A percentile compares a stretch with the other conserved stretches of the same genome.
phyloP scores from a whole-genome alignment of 371 early-diverging fungal species.

The Parasitella parasitica region DNA sequence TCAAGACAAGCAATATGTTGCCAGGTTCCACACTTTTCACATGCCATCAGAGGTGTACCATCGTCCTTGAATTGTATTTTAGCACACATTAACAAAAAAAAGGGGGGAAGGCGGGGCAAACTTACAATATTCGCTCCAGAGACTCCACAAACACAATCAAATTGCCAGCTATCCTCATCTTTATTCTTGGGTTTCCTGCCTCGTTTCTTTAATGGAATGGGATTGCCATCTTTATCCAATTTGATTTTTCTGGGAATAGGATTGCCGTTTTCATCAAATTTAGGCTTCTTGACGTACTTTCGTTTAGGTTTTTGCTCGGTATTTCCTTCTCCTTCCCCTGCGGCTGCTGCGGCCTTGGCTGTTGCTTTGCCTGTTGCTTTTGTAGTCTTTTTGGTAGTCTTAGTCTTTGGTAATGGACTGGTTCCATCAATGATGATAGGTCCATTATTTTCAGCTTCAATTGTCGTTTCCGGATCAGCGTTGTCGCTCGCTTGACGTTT shows the following conservation, averaged over 20 bases:
- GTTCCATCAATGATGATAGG: neutral
- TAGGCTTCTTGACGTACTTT: constrained; percentile 2
- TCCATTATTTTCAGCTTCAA: neutral
- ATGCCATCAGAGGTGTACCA: constrained; percentile 75
- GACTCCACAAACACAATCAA: constrained; percentile 61
- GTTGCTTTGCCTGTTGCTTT: neutral
- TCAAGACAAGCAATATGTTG: constrained; percentile 68
- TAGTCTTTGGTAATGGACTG: neutral
- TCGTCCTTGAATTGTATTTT: constrained; percentile 50
- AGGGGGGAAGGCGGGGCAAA: too few relatives aligned
- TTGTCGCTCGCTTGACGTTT: constrained; percentile 35
- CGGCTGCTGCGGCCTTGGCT: neutral
- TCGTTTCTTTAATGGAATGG: constrained; percentile 25
- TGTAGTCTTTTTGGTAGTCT: neutral
- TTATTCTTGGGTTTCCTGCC: constrained; percentile 34
- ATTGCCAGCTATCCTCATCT: constrained; percentile 54
- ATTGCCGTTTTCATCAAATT: constrained; percentile 11
- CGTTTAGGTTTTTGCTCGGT: constrained; percentile 9
- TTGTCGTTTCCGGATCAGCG: neutral
- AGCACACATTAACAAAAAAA: neutral
- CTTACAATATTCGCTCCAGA: constrained; percentile 56
- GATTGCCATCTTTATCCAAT: constrained; percentile 13
- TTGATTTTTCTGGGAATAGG: constrained; percentile 10
- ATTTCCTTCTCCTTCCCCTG: too few relatives aligned
- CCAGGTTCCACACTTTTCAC: constrained; percentile 69